Base-by-base conservation (phyloP, 306 rosid species). In the Carpinus fangiana region DNA sequence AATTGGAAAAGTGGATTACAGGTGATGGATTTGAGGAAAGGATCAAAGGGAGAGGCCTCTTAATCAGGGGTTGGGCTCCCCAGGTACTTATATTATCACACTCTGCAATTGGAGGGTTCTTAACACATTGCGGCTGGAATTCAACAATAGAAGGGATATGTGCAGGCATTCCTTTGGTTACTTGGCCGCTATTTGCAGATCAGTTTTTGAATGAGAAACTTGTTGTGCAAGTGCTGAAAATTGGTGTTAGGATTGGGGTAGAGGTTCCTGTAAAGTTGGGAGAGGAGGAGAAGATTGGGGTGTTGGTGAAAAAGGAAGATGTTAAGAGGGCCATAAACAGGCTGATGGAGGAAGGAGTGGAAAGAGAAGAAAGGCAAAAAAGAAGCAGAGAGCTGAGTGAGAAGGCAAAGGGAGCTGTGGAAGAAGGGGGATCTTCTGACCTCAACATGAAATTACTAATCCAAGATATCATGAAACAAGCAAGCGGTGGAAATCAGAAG, bases 71-170 rank as follows among this genome's bases (percentile, higher is more conserved):
- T 12, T 91, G 93, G 96, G 90, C 93, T 31, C 91, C 91, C 28
- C 93, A 89, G 12, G 48, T 83, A 13, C 14, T 80, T 12, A 84
- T 91, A 20, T 11, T 89, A 20, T 82, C 93, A 14, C 96, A 87
- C 73, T 77, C 70, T 55, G 52, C 93, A 8, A n/a, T 79, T 36
- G 88, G 89, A 21, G 93, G 91, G 13, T 89, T 89, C 46, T 8
- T 87, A 66, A 85, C 89, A 47, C 93, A 89, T 50, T 91, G 93
- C 72, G 93, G 91, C 6, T 89, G 93, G 96, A 87, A 87, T 71
- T 91, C 93, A 9, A 74, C 78, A 1, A 16, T 87, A 1, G 96
- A 89, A 70, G 88, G 88, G 16, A 72, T 91, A 55, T 76, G 84
- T 78, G 85, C 74, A 11, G 91, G 90, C 3, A 55, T 84, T 18